Base-by-base conservation (phyloP, 2,329 filamentous ascomycete genomes). In the Sclerotiophoma versabilis region DNA sequence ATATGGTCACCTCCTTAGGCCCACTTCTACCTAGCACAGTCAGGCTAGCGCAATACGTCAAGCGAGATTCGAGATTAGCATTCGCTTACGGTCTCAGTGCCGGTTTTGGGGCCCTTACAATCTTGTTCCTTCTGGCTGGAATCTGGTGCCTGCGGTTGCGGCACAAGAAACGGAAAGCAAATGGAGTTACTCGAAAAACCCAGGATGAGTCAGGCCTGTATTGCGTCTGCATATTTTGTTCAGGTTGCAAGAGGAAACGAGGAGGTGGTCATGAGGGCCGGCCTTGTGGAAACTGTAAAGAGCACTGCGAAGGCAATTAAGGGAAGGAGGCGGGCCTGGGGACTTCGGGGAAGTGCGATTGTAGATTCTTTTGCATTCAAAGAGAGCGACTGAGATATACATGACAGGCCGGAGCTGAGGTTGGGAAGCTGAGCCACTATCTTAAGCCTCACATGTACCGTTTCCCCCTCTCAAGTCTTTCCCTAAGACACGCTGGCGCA, bases 21-120 rank as follows among this genome's bases (percentile, higher is more conserved):
- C 29, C 6, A 14, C 10, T 32, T 32, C 11, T 12, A n/a, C 3
- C 29, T 15, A 6, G 12, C 11, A n/a, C 5, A n/a, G 17, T 32
- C 27, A 32, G n/a, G 14, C 10, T 4, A 3, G 30, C 12, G 4
- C 30, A 6, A 3, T 7, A 27, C 22, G 7, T n/a, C 32, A 46
- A 27, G 29, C 30, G 43, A 7, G 14, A 22, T 32, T n/a, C 17
- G 7, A 26, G n/a, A 15, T 11, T 33, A 1, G 26, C 34, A 23
- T 36, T 48, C 6, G 45, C 45, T n/a, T 48, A 29, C 19, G 34
- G 45, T 39, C 45, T 48, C 14, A 48, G 45, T 12, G 26, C 45
- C n/a, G 45, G 45, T 20, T 25, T 38, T 22, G 46, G 46, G 7
- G 41, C 11, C 19, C 14, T 32, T 5, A 32, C n/a, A 6, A 23